Evolutionary conservation across 2,329 filamentous ascomycete species (phyloP).

Genomic region (Cadophora sp.): DNA sequence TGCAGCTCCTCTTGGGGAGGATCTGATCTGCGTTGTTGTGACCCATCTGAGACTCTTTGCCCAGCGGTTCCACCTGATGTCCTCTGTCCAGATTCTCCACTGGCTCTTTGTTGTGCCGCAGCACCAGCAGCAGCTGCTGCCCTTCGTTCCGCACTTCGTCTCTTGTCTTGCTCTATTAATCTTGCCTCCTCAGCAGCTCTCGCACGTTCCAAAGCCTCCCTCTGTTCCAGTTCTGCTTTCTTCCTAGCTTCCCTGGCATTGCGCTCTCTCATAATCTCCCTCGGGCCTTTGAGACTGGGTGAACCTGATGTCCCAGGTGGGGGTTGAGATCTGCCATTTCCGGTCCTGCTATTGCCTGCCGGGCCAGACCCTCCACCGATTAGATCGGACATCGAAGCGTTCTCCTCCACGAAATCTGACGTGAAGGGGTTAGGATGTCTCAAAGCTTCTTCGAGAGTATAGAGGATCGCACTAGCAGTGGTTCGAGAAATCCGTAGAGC

Average conservation of each 20-base stretch:
- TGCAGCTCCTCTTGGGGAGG: constrained; percentile 36
- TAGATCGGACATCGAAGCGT: constrained; percentile 91
- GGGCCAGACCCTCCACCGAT: constrained; percentile 62
- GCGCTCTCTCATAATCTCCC: constrained; percentile 90
- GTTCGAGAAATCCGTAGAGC: constrained; percentile 76
- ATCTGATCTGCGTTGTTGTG: constrained; percentile 41
- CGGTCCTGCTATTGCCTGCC: constrained; percentile 63
- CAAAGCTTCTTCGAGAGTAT: constrained; percentile 88
- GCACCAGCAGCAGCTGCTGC: constrained; percentile 59
- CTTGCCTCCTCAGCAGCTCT: constrained; percentile 63
- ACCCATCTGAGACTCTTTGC: constrained; percentile 42
- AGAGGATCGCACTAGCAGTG: constrained; percentile 90
- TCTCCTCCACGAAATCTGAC: constrained; percentile 83
- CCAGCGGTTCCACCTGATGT: constrained; percentile 33
- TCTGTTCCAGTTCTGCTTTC: constrained; percentile 62
- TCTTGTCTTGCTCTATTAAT: constrained; percentile 59
- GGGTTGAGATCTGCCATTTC: constrained; percentile 53
- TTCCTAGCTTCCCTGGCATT: constrained; percentile 83
- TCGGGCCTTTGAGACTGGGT: constrained; percentile 76
- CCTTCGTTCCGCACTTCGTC: constrained; percentile 64
- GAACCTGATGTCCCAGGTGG: constrained; percentile 56
- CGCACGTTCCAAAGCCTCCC: constrained; percentile 50
- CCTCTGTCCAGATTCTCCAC: constrained; percentile 29
- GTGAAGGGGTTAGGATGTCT: constrained; percentile 85
- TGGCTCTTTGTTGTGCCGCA: constrained; percentile 44